Base-by-base conservation (phyloP, 108 stramenopile species). In the Fistulifera pelliculosa region DNA sequence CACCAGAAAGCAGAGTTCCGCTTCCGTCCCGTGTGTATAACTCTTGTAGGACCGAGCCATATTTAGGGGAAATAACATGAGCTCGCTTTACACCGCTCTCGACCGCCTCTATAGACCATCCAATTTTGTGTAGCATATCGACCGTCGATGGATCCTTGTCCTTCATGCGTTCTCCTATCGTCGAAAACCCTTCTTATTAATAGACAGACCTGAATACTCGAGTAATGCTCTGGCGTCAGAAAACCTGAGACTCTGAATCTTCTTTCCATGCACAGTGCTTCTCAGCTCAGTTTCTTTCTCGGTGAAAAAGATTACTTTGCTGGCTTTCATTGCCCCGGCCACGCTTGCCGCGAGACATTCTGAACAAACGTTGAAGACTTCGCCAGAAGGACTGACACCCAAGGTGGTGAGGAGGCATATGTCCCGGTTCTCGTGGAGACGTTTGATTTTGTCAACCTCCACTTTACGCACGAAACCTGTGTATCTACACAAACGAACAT, bases 21-120 rank as follows among this genome's bases (percentile, higher is more conserved):
- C 77, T 66, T 23, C 96, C 96, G 70, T 97, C 96, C 18, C 92
- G 80, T 3, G 96, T 97, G 70, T 85, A 97, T n/a, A 97, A 66
- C 62, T 97, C 96, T 63, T 94, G 87, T 18, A 96, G 70, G 16
- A 97, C 70, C 4, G 82, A 80, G 7, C 91, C 94, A 58, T 81
- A 59, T 26, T 69, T 73, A 8, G 94, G 87, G n/a, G 84, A 65
- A 1, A 95, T 61, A 27, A 95, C 79, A 65, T 95, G 94, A 38
- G 89, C 90, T 17, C 94, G 83, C 41, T 80, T 83, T 23, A 95
- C 94, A 14, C 94, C 94, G 26, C 74, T 75, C 54, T 85, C 80
- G 23, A 96, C 58, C 2, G 94, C 87, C 14, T 68, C 61, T 65
- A 85, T 77, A 16, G 76, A 70, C 73, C 81, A 88, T 14, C 86